Base-by-base conservation (phyloP, 345 rosid genomes). In the Eutrema heterophyllum region DNA sequence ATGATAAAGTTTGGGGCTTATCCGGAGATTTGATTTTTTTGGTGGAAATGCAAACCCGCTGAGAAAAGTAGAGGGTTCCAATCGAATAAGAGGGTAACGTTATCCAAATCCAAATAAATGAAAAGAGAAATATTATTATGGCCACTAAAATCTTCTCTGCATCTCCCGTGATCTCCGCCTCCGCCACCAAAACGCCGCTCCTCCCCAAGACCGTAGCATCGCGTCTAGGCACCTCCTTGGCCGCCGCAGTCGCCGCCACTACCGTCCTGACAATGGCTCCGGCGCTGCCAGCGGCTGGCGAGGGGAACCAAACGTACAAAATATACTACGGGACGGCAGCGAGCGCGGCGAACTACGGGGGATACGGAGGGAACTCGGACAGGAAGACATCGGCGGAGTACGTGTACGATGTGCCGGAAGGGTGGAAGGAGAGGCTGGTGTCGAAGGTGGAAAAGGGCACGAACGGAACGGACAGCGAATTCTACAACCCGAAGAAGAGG, bases 381-480 rank as follows among this genome's bases (percentile, higher is more conserved):
- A 86, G 88, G 81, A 88, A 89, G 73, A 67, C 90, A 40, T 82
- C 97, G n/a, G 97, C 97, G 2, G 97, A 93, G 83, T 93, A 93
- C 75, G 74, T 89, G 26, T 91, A 91, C 79, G 98, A 88, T 35
- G 97, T 93, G 40, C 97, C 96, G 0, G 89, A 89, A 2, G 97
- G 97, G 1, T 93, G 97, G 97, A 93, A 91, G 72, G 98, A 93
- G 68, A 80, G 96, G 14, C 75, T 84, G 38, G 97, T 93, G 50
- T 88, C 98, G n/a, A 93, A 93, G 55, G 91, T 93, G 6, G 96
- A 93, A 82, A 93, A 93, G 77, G 98, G 98, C 16, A 89, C 97
- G 6, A 89, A 92, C 72, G 94, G 96, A 29, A 92, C 96, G 0
- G 94, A 92, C 79, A 89, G 96, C 78, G 97, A 92, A 73, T 89